Percentiles rank a stretch among this genome's conserved stretches.
Evolutionary conservation across 139 green algal genomes (phyloP).

Genomic region (Coelastrella sp.): DNA sequence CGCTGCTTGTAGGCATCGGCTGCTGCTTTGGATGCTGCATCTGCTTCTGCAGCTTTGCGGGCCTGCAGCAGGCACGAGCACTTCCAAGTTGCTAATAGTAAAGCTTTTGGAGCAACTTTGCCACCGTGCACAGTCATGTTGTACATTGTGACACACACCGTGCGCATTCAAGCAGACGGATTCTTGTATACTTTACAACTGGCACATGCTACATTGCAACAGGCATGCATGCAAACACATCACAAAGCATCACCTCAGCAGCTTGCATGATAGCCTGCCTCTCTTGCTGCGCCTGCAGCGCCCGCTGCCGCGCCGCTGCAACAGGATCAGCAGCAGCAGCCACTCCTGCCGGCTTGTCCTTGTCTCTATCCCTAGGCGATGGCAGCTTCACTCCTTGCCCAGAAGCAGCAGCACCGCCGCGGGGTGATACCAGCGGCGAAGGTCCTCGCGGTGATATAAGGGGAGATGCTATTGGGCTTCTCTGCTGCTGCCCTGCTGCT

Average conservation of each 20-base stretch:
- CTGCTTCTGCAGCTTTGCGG: constrained; percentile 43
- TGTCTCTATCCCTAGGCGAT: background rate
- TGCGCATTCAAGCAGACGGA: too few relatives aligned
- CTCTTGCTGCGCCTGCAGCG: constrained; percentile 45
- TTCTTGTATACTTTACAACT: too few relatives aligned
- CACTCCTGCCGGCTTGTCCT: background rate
- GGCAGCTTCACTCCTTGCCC: background rate
- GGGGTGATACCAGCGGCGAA: background rate
- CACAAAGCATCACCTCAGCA: constrained; percentile 52
- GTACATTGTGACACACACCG: too few relatives aligned
- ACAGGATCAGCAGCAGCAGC: constrained; percentile 17
- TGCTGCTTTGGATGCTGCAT: constrained; percentile 31
- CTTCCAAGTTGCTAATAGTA: too few relatives aligned
- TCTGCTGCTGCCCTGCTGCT: constrained; percentile 14
- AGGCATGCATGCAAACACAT: too few relatives aligned
- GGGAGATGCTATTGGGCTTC: background rate
- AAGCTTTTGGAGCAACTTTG: too few relatives aligned
- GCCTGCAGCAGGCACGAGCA: too few relatives aligned
- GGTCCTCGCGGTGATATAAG: background rate
- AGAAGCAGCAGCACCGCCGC: background rate
- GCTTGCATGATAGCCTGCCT: constrained; percentile 39
- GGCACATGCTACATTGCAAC: too few relatives aligned
- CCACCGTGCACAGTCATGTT: too few relatives aligned
- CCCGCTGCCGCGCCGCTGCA: constrained; percentile 37
- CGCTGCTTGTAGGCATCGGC: constrained; percentile 40